Base-by-base conservation (phyloP, 2,329 filamentous ascomycete species). In the Diaporthe batatas region DNA sequence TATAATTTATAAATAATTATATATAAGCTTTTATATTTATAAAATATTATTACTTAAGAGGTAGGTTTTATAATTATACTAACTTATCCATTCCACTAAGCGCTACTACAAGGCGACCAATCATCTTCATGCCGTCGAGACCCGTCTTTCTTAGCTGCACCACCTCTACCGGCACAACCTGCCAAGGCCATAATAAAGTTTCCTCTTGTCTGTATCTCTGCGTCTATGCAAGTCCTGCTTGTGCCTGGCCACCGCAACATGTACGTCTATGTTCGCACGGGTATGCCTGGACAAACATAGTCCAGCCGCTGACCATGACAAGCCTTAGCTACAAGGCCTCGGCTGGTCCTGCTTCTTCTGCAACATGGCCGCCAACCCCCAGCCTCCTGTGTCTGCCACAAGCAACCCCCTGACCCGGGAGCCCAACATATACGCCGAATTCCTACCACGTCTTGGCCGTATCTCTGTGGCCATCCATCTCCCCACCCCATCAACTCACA, bases 361-460 rank as follows among this genome's bases (percentile, higher is more conserved):
- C 44, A 23, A 4, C 44, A 70, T 70, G 68, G 55, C 55, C 6
- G 68, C 55, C 51, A 34, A 62, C 32, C 18, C 54, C 6, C 29
- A 57, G 54, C 29, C 29, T 12, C 49, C 64, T 39, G n/a, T n/a
- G n/a, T 49, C 47, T 8, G 47, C 47, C 51, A 23, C 32, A 49
- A n/a, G 12, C 18, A 16, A 16, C 14, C 23, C n/a, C 4, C 29
- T 21, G 16, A 25, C 51, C 4, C n/a, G 36, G n/a, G 34, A 59
- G 36, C 55, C 55, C 55, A 62, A 53, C 2, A 84, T 92, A 29
- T 92, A 93, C 78, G 90, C 91, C 6, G 91, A 93, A 81, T 84
- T 92, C 1, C 85, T 93, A 3, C 83, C 87, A 36, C 91, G 92
- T 73, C 91, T 93, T 75, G 85, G 88, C 54, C 90, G 92, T 78